Conservation (phyloP, 208 protist species). For the Acanthamoeba culbertsoni region DNA sequence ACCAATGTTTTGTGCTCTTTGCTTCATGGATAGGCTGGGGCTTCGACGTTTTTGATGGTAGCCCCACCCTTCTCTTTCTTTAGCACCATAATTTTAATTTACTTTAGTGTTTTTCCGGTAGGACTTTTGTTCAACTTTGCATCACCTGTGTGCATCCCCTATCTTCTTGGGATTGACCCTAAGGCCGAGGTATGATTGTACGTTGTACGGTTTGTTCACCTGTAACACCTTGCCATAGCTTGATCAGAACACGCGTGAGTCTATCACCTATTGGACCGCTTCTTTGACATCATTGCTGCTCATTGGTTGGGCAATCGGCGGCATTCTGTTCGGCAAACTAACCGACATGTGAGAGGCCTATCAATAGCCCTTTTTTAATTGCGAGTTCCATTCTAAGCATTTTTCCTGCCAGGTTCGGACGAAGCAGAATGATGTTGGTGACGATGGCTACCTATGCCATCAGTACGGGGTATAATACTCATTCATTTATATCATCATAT, state of each 20-base stretch:
- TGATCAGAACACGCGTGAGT: background rate
- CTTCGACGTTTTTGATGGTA: conserved; percentile 51
- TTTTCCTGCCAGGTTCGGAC: background rate
- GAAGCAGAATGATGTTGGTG: conserved; percentile 38
- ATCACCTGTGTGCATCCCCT: conserved; percentile 6
- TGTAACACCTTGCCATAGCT: background rate
- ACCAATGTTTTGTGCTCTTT: conserved; percentile 21
- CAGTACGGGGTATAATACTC: background rate
- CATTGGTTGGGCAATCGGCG: conserved; percentile 19
- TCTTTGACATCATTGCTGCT: conserved; percentile 13
- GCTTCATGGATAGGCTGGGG: conserved; percentile 44
- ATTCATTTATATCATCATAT: background rate
- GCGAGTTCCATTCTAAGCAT: background rate
- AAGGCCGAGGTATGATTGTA: background rate
- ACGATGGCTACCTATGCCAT: background rate
- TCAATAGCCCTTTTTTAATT: background rate
- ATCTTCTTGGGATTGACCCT: conserved; percentile 38
- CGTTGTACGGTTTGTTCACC: background rate
- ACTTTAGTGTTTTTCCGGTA: background rate
- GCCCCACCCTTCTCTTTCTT: background rate
- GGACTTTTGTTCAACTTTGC: conserved; percentile 35
- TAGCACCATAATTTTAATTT: background rate
- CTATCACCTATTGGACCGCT: conserved; percentile 45
- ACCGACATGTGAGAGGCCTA: background rate
- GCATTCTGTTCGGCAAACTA: conserved; percentile 55